Conservation (phyloP, 257 asterid genomes). For the Solanum chaucha region DNA sequence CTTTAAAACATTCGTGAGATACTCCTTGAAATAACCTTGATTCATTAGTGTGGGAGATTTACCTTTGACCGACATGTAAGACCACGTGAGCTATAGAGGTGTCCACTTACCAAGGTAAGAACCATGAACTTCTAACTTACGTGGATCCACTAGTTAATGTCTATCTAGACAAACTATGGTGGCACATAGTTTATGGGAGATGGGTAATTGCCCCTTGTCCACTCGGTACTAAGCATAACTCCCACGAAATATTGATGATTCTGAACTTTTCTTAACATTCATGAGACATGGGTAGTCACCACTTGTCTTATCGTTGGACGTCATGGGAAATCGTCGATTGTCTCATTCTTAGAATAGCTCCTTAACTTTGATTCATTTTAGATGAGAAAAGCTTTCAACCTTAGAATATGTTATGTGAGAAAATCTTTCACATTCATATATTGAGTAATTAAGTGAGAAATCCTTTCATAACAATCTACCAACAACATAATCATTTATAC, state of each 20-base stretch:
- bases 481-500: background rate
- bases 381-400: background rate
- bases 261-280: background rate
- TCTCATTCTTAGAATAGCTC: background rate
- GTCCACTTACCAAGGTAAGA: background rate
- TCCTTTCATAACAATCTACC: background rate
- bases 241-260: background rate
- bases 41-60: too few relatives aligned
- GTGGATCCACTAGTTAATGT: background rate
- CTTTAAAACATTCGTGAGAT: background rate
- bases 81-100: background rate
- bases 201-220: background rate
- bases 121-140: background rate
- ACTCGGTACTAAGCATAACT: background rate
- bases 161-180: background rate
- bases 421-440: background rate
- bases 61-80: background rate
- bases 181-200: background rate
- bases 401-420: background rate
- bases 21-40: background rate
- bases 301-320: background rate
- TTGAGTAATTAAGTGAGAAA: background rate
- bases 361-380: background rate
- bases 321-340: background rate
- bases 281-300: background rate